Evolutionary conservation across 2,329 filamentous ascomycete species (phyloP).

Genomic region (Cadophora malorum): DNA sequence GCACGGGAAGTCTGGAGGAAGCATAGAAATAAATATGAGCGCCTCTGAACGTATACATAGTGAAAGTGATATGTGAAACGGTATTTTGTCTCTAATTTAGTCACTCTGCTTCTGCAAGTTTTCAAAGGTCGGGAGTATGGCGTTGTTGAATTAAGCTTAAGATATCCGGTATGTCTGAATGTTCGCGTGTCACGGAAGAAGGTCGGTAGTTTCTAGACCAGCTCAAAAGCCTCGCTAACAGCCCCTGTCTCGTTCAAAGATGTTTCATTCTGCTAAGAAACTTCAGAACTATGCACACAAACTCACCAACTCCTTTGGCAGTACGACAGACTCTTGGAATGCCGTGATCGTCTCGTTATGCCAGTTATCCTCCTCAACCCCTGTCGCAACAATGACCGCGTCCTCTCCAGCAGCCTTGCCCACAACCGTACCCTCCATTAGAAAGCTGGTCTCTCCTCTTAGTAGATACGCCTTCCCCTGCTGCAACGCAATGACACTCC

Average conservation of each 20-base stretch:
- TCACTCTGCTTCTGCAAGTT: neutral
- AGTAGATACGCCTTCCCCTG: constrained; percentile 25
- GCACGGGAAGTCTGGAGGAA: neutral
- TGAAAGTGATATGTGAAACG: neutral
- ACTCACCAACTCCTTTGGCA: constrained; percentile 21
- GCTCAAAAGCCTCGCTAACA: neutral
- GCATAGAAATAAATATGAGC: neutral
- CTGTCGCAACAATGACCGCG: constrained; percentile 18
- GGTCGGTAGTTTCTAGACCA: neutral
- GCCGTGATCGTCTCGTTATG: constrained; percentile 25
- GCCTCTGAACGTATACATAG: neutral
- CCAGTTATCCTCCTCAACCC: constrained; percentile 29
- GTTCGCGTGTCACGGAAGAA: neutral
- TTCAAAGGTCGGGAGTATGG: neutral
- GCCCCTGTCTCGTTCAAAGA: neutral
- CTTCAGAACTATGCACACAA: constrained; percentile 18
- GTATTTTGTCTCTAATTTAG: no score
- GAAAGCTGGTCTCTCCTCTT: constrained; percentile 20
- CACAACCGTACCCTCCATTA: constrained; percentile 20
- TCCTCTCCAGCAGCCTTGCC: constrained; percentile 17
- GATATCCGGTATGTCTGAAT: neutral
- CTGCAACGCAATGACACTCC: constrained; percentile 24
- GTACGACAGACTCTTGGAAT: constrained; percentile 11
- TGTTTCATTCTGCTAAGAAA: neutral
- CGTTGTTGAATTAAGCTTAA: neutral